Evolutionary conservation across 2,329 filamentous ascomycete genomes (phyloP).

Genomic region (Cladophialophora immunda): DNA sequence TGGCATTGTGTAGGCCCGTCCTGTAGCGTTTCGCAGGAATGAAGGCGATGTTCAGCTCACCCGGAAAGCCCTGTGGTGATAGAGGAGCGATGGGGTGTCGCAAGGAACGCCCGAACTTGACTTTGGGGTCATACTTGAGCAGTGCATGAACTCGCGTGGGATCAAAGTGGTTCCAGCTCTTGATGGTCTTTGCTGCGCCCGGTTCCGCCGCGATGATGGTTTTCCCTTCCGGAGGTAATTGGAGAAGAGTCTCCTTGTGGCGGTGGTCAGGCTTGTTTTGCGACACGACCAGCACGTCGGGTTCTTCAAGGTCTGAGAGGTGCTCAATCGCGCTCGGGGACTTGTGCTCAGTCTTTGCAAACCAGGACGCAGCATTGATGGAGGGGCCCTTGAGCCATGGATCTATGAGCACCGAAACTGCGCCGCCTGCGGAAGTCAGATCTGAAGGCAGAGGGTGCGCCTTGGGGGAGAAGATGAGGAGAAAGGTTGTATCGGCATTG

Average conservation of each 20-base stretch:
- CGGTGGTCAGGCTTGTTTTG: constrained; percentile 75
- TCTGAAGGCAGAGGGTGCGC: constrained; percentile 23
- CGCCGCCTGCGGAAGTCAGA: constrained; percentile 24
- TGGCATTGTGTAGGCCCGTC: constrained; percentile 69
- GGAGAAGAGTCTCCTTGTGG: constrained; percentile 72
- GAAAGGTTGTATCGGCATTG: constrained; percentile 47
- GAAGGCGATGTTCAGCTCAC: constrained; percentile 76
- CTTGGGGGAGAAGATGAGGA: constrained; percentile 44
- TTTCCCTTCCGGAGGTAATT: constrained; percentile 64
- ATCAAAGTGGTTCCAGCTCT: constrained; percentile 74
- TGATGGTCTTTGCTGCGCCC: constrained; percentile 70
- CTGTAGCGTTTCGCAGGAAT: constrained; percentile 69
- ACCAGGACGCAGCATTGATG: constrained; percentile 67
- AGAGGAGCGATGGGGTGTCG: constrained; percentile 64
- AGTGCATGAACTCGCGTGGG: constrained; percentile 55
- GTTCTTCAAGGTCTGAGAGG: constrained; percentile 61
- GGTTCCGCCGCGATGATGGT: constrained; percentile 73
- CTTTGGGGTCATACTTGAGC: constrained; percentile 52
- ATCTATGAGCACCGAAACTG: constrained; percentile 74
- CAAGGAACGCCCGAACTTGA: constrained; percentile 50
- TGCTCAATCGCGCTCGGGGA: constrained; percentile 66
- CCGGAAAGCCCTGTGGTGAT: constrained; percentile 61
- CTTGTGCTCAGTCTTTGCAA: constrained; percentile 68
- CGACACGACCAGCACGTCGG: constrained; percentile 67
- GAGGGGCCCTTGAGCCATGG: constrained; percentile 73